Evolutionary conservation across 2,329 filamentous ascomycete genomes (phyloP).

Genomic region (Fusarium sp.): DNA sequence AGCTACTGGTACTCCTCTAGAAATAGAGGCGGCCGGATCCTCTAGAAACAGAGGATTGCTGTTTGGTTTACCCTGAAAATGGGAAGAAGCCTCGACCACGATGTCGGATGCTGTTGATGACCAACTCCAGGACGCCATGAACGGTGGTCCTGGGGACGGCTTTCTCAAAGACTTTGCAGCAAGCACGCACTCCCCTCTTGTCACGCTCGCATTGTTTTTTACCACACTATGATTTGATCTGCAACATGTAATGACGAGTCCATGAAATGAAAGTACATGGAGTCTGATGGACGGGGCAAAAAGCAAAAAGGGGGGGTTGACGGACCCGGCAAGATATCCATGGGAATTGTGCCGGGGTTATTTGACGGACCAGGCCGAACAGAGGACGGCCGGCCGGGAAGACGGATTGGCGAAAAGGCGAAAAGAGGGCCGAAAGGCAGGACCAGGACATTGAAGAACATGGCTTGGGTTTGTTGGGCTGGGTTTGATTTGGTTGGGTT

Average conservation of each 20-base stretch:
- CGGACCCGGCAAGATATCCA: conserved; percentile 20
- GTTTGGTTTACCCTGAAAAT: conserved; percentile 28
- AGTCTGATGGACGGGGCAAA: conserved; percentile 33
- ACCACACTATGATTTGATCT: conserved; percentile 26
- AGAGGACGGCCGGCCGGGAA: conserved; percentile 18
- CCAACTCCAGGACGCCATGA: conserved; percentile 1
- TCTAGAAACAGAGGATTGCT: conserved; percentile 15
- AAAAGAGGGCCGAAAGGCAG: conserved; percentile 26
- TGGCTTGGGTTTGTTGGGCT: conserved; percentile 9
- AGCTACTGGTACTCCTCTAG: conserved; percentile 4
- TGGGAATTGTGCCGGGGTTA: conserved; percentile 23
- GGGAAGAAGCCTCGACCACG: conserved; percentile 19
- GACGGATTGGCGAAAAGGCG: conserved; percentile 27
- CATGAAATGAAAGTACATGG: conserved; percentile 40
- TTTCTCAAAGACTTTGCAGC: conserved; percentile 8
- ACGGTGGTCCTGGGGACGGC: conserved; percentile 7
- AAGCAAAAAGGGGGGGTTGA: conserved; percentile 23
- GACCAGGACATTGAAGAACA: conserved; percentile 17
- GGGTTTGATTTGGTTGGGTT: conserved; percentile 5
- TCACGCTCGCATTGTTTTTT: conserved; percentile 20
- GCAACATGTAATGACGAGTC: conserved; percentile 36
- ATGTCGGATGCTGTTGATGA: conserved; percentile 3
- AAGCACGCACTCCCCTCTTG: conserved; percentile 15
- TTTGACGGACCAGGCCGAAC: conserved; percentile 27
- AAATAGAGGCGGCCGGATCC: conserved; percentile 20